Percentiles rank a stretch among this genome's conserved stretches.
phyloP scores from a whole-genome alignment of 176 grass and related monocot genomes.

The Aegilops tauschii region DNA sequence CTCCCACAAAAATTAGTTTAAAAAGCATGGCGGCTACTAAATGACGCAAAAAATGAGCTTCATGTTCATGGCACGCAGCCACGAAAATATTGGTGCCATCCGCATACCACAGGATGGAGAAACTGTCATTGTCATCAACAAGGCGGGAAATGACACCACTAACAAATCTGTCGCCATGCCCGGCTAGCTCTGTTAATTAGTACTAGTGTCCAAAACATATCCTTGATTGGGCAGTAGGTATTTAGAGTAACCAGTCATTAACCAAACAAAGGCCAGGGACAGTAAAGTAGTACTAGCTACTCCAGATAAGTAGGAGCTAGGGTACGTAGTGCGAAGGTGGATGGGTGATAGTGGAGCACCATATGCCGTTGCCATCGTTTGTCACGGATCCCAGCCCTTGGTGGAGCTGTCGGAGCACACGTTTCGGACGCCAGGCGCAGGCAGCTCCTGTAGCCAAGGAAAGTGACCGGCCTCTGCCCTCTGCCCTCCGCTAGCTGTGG shows the following conservation, averaged over 20 bases:
- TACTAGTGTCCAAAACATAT: not conserved
- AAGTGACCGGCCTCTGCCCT: not conserved
- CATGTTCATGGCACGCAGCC: too few species aligned
- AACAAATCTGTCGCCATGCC: too few species aligned
- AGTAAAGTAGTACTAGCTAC: not conserved
- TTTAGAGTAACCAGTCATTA: not conserved
- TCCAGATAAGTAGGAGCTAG: not conserved
- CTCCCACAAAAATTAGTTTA: too few species aligned
- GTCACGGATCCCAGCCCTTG: too few species aligned
- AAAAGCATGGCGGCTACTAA: too few species aligned
- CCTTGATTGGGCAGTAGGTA: not conserved
- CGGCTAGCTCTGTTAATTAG: too few species aligned
- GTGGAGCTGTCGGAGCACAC: not conserved
- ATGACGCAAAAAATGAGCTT: too few species aligned
- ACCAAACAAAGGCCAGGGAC: too few species aligned
- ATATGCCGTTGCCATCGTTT: not conserved
- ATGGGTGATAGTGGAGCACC: not conserved
- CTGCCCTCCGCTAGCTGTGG: not conserved
- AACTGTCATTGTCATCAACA: too few species aligned
- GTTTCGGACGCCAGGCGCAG: not conserved
- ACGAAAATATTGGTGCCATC: too few species aligned
- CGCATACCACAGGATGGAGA: too few species aligned
- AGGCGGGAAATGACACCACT: too few species aligned
- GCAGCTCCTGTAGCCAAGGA: not conserved
- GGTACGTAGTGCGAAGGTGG: not conserved